Conservation (phyloP, 78 protist species). For the Dictyostelium purpureum region DNA sequence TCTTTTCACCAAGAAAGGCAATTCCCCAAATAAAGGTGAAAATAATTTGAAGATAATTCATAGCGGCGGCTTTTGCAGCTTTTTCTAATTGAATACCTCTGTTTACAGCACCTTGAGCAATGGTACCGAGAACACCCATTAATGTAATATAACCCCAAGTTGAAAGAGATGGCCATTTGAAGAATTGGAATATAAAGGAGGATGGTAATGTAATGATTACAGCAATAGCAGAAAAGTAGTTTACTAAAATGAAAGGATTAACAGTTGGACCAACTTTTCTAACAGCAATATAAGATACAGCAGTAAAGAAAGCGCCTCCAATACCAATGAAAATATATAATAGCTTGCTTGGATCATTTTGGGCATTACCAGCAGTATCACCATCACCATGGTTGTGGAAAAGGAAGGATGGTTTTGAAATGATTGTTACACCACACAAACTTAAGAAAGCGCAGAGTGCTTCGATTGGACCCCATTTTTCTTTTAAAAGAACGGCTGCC, state of each 20-base stretch:
- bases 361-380: neutral
- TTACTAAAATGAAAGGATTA: conserved; percentile 49
- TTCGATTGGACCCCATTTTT: conserved; percentile 57
- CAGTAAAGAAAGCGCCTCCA: conserved; percentile 28
- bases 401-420: conserved; percentile 50
- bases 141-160: conserved; percentile 11
- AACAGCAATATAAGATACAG: conserved; percentile 37
- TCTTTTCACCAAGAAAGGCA: neutral
- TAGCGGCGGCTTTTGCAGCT: conserved; percentile 44
- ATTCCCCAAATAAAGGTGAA: conserved; percentile 58
- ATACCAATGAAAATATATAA: conserved; percentile 30
- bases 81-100: conserved; percentile 49
- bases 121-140: conserved; percentile 8
- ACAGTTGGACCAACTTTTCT: conserved; percentile 52
- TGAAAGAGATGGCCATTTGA: conserved; percentile 16
- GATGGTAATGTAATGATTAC: neutral
- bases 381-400: conserved; percentile 9
- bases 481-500: conserved; percentile 44
- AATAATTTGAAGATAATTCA: conserved; percentile 55
- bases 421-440: conserved; percentile 17
- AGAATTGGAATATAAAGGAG: neutral
- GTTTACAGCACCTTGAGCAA: conserved; percentile 36
- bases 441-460: conserved; percentile 46
- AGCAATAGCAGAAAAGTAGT: neutral
- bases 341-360: neutral